Base-by-base conservation (phyloP, 78 protist genomes). In the Dictyostelium capitatum region DNA sequence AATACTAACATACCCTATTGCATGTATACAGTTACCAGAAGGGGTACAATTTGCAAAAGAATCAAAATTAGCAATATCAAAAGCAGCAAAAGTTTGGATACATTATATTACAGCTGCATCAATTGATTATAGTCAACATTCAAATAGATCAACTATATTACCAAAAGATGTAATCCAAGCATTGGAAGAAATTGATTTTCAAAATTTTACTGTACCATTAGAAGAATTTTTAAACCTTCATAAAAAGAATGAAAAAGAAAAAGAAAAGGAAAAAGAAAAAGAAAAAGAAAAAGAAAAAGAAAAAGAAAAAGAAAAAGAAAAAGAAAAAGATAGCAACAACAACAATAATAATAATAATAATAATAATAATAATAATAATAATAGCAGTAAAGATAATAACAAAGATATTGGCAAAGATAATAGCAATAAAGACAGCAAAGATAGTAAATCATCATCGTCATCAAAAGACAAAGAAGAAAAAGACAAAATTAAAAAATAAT, bases 11-110 rank as follows among this genome's bases (percentile, higher is more conserved):
- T n/a, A n/a, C n/a, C n/a, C n/a, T n/a, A n/a, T n/a, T n/a, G n/a
- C n/a, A n/a, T n/a, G n/a, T n/a, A n/a, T n/a, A n/a, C 19, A 83
- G 90, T 72, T 83, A 83, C 90, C 90, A 53, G 90, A 83, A 19
- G 37, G 57, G 37, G 81, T 83, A 20, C 53, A 17, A 43, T 53
- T 73, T 25, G 80, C 90, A 73, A 69, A 83, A 14, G 90, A 83
- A 37, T 83, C 90, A 11, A 83, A 74, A 48, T n/a, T 83, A 48
- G 90, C 90, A 20, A 43, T 83, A 20, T 46, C 90, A 11, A 83
- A 83, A 72, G 90, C 90, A 69, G 90, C 90, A 9, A 83, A 83
- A 54, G 81, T 83, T 53, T 83, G 90, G 90, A 51, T 83, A 53
- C 90, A 83, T 41, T 83, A 83, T 72, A 10, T 83, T 9, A 83